These are phyloP conservation scores for Microdochium paspali DNA, from an alignment of 2,329 filamentous ascomycete genomes.

Conservation along the genomic window DNA sequence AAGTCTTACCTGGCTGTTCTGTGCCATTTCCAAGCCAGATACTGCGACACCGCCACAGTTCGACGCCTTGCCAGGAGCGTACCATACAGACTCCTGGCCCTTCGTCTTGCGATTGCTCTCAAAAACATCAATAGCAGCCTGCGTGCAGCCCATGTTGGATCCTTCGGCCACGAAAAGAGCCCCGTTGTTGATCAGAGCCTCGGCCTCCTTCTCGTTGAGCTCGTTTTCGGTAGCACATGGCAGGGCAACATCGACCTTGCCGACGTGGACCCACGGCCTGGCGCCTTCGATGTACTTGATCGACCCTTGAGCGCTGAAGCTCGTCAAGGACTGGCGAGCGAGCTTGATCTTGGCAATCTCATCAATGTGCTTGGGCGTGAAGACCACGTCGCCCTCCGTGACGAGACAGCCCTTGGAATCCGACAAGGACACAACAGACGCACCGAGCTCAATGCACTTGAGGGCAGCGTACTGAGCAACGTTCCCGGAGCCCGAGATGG, in stretches of 20 bases:
- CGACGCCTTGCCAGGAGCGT: constrained; percentile 92
- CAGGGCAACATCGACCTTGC: constrained; percentile 81
- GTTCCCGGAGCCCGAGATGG: constrained; percentile 94
- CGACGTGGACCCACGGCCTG: constrained; percentile 86
- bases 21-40: constrained; percentile 96
- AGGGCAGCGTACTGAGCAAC: constrained; percentile 96
- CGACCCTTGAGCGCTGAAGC: constrained; percentile 48
- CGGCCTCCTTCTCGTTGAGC: constrained; percentile 83
- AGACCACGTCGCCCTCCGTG: constrained; percentile 57
- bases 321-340: constrained; percentile 71
- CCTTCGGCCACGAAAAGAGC: constrained; percentile 87
- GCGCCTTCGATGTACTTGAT: constrained; percentile 84
- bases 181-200: constrained; percentile 68
- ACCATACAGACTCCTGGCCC: constrained; percentile 71
- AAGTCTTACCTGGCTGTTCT: constrained; percentile 60
- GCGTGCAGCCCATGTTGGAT: constrained; percentile 98
- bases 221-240: constrained; percentile 97
- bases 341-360: constrained; percentile 81
- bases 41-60: constrained; percentile 97
- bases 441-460: constrained; percentile 93
- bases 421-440: constrained; percentile 83
- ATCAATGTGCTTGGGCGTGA: constrained; percentile 72
- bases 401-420: constrained; percentile 84
- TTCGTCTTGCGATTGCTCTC: constrained; percentile 68
- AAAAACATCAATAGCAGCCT: constrained; percentile 89